Conservation (phyloP, 169 alveolate species). For the Plasmodium coatneyi region DNA sequence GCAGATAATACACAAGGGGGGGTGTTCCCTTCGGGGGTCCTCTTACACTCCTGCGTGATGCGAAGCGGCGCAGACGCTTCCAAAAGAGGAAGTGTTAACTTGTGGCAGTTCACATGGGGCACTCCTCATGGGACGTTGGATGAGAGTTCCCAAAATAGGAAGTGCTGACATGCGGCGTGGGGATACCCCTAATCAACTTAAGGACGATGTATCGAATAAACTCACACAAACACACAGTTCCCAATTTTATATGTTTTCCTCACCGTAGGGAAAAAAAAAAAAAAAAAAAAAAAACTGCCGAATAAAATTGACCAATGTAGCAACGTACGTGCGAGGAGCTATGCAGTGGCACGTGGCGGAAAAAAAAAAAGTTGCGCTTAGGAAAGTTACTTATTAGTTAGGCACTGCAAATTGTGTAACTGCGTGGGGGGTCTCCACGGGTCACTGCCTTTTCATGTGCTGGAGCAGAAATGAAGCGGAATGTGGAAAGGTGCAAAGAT, state of each 20-base stretch:
- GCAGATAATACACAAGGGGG: not conserved
- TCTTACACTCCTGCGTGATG: not conserved
- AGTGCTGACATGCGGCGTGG: not conserved
- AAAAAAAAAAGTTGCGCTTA: not conserved
- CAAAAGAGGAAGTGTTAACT: not conserved
- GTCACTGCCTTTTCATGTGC: not conserved
- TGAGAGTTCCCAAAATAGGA: not conserved
- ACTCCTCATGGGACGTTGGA: not conserved
- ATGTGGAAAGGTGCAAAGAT: not conserved
- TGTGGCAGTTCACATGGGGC: not conserved
- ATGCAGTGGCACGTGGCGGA: not conserved
- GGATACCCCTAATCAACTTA: not conserved
- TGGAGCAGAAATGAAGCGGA: not conserved
- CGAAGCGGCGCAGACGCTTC: not conserved
- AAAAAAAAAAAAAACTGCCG: not conserved
- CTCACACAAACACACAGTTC: not conserved
- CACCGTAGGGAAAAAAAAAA: not conserved
- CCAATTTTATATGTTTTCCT: not conserved
- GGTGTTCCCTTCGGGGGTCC: not conserved
- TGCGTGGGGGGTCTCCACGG: not conserved
- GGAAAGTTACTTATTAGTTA: not conserved
- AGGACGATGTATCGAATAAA: not conserved
- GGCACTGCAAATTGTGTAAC: not conserved
- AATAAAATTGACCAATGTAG: not conserved
- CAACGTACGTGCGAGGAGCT: not conserved